These are phyloP conservation scores for Hypoxylon intermedium DNA, from an alignment of 495 filamentous ascomycete species.

Conservation along the genomic window DNA sequence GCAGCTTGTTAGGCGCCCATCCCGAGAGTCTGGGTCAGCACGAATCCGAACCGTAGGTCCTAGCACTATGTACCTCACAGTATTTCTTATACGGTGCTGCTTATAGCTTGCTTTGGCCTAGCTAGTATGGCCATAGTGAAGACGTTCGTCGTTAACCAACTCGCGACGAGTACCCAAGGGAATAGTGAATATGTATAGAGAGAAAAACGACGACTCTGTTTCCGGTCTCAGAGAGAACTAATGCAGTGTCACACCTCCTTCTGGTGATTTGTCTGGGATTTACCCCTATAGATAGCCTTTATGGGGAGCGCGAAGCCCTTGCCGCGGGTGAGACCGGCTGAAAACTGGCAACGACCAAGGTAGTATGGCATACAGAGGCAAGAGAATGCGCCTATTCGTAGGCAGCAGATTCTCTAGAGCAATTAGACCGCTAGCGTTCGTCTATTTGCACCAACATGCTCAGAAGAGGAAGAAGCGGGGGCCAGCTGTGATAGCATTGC, in stretches of 20 bases:
- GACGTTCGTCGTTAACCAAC: neutral
- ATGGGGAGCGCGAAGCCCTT: neutral
- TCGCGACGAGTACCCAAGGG: too few species aligned
- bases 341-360: neutral
- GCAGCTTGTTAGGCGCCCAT: constrained; percentile 11
- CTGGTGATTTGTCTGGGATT: neutral
- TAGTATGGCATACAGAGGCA: neutral
- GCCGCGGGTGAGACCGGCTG: neutral
- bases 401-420: neutral
- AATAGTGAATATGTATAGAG: too few species aligned
- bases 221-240: neutral
- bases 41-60: constrained; percentile 8
- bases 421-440: constrained; percentile 6
- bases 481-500: constrained; percentile 10
- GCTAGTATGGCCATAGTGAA: neutral
- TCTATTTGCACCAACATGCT: constrained; percentile 1
- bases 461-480: constrained; percentile 9
- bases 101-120: constrained; percentile 1
- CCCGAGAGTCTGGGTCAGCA: constrained; percentile 12
- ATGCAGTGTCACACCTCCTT: neutral
- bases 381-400: neutral
- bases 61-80: constrained; percentile 17
- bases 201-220: too few species aligned
- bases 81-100: constrained; percentile 5
- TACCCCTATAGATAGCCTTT: constrained; percentile 1